Evolutionary conservation across 768 basidiomycete genomes (phyloP).

Genomic region (Suillus tomentosus): DNA sequence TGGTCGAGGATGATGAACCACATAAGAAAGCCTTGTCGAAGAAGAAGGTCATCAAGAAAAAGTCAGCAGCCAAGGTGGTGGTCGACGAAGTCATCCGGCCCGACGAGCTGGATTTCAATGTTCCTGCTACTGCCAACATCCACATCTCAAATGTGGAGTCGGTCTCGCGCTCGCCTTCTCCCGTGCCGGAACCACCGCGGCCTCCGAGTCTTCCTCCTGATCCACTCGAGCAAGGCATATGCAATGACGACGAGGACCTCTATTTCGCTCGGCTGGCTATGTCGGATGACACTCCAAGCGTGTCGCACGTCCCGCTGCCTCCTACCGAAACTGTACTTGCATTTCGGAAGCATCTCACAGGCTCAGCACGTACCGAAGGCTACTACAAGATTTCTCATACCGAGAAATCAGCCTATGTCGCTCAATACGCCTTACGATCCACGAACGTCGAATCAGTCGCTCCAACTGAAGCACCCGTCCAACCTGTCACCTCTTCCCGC

Average conservation of each 20-base stretch:
- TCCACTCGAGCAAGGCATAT: conserved; percentile 56
- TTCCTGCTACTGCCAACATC: conserved; percentile 52
- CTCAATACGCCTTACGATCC: conserved; percentile 77
- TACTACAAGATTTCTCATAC: conserved; percentile 93
- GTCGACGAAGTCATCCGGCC: conserved; percentile 55
- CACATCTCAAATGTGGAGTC: conserved; percentile 47
- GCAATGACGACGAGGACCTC: conserved; percentile 87
- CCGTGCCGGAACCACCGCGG: conserved; percentile 42
- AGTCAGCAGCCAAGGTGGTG: conserved; percentile 33
- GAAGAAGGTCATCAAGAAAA: conserved; percentile 41
- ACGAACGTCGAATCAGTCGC: conserved; percentile 46
- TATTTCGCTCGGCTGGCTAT: conserved; percentile 62
- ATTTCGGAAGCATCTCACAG: conserved; percentile 79
- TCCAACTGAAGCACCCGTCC: conserved; percentile 41
- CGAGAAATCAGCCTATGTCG: conserved; percentile 90
- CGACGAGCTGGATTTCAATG: conserved; percentile 49
- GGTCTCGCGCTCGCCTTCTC: conserved; percentile 52
- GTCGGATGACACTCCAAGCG: conserved; percentile 27
- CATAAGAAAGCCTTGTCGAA: conserved; percentile 27
- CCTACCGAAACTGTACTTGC: conserved; percentile 46
- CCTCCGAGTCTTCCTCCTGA: conserved; percentile 54
- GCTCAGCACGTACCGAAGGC: conserved; percentile 91
- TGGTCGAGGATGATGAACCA: conserved; percentile 28
- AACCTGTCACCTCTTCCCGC: conserved; percentile 72
- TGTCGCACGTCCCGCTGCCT: conserved; percentile 29